Base-by-base conservation (phyloP, 2,329 filamentous ascomycete species). In the Penicillium janthinellum region DNA sequence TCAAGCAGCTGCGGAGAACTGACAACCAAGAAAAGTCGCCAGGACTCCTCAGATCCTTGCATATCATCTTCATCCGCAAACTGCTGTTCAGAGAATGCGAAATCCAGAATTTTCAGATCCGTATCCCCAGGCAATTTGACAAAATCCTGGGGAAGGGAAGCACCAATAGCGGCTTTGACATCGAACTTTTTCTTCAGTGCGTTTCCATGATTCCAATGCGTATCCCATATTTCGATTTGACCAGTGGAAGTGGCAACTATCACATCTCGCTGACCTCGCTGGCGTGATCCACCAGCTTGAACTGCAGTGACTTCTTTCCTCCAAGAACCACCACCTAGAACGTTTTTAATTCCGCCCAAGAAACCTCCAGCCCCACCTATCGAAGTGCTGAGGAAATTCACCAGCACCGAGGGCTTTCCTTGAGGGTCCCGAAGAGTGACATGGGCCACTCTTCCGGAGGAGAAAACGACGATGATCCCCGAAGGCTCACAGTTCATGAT, bases 141-240 rank as follows among this genome's bases (percentile, higher is more conserved):
- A 47, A 84, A 82, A 11, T 82, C 77, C 41, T 83, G 78, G 55
- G 85, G 84, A 17, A 96, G 78, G 35, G 87, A 86, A 1, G 81
- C 75, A 15, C 88, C 72, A 38, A 97, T 82, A 4, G 84, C 77
- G 22, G 88, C 86, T 57, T 87, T 86, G 58, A 88, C 81, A 73
- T 96, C 90, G 22, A 88, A 81, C 62, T 94, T 91, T 28, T 84
- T 84, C 49, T 90, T 84, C 50, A 91, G 83, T 45, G 90, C 87
- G 71, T 92, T 88, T 66, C 93, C 91, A 37, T 93, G 93, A 61
- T 90, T 91, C 74, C 94, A 91, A 70, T 94, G 92, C 45, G 97
- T 83, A 71, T 90, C 90, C 95, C 95, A 99, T 7, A 89, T 84
- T 68, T 96, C 89, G 28, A 99, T 79, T 59, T 88, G 85, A 31